Base-by-base conservation (phyloP, 352 stramenopile genomes). In the Phytophthora pseudosyringae region DNA sequence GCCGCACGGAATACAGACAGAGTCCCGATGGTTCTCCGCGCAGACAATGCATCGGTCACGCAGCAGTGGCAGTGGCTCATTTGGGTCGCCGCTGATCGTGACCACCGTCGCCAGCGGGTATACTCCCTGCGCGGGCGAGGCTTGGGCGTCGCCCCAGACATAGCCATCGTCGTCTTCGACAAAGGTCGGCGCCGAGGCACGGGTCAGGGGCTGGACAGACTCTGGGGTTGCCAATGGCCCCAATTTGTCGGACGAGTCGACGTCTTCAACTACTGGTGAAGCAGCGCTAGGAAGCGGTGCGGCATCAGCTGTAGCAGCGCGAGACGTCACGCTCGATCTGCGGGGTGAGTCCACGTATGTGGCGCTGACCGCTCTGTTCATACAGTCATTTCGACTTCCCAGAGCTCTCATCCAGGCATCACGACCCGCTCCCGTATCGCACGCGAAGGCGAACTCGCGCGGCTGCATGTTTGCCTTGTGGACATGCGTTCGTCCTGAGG, bases 1-100 rank as follows among this genome's bases (percentile, higher is more conserved):
- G 1, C 81, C 80, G 26, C 80, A 90, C 13, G 81, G 81, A 21
- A 90, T 79, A 54, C 80, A 88, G 40, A 88, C 74, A 6, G 80
- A 78, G 40, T 88, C 72, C 0, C 81, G 71, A 16, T 59, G 26
- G 10, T 77, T 72, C 39, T 85, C 76, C 50, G 71, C 64, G 48
- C 78, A 90, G n/a, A 90, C 73, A 56, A 82, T 75, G 48, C 81
- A 90, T 38, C 56, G 55, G 3, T 65, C 66, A 53, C 25, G 65
- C 12, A 67, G 28, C 6, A 57, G n/a, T 26, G 46, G 51, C 26
- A 63, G 54, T 15, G 59, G 52, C 36, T 64, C 64, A 28, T 72
- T 64, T 36, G 65, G 65, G 31, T 74, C 56, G 9, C 65, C 44
- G 41, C 35, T 64, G 29, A 78, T 71, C 13, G 60, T 63, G 41